Evolutionary conservation across 2,329 filamentous ascomycete species (phyloP).

Genomic region (Aspergillus sp.): DNA sequence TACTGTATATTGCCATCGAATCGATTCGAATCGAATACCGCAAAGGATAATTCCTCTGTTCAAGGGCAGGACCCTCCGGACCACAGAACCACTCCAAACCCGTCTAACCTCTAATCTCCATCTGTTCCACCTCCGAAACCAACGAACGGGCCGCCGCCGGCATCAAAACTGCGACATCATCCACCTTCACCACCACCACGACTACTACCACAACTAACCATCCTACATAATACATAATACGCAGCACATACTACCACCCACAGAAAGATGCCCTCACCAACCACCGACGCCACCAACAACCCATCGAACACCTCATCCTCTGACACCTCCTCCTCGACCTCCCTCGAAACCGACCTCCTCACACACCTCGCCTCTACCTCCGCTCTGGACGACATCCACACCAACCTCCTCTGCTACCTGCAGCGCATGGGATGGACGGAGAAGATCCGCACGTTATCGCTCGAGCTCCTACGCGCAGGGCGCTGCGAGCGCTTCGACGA

Average conservation of each 20-base stretch:
- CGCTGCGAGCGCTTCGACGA: conserved; percentile 51
- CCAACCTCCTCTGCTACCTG: conserved; percentile 46
- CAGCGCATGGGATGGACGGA: conserved; percentile 53
- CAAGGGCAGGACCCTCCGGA: too few relatives aligned
- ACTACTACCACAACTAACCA: not conserved
- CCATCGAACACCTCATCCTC: too few relatives aligned
- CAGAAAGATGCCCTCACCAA: conserved; percentile 2
- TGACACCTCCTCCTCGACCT: conserved; percentile 17
- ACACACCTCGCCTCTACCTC: conserved; percentile 40
- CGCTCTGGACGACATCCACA: conserved; percentile 49
- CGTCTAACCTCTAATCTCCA: too few relatives aligned
- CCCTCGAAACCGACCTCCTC: conserved; percentile 32
- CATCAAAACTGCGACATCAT: too few relatives aligned
- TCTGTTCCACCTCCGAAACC: too few relatives aligned
- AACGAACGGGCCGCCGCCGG: too few relatives aligned
- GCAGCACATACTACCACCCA: not conserved
- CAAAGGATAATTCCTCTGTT: too few relatives aligned
- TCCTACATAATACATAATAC: not conserved
- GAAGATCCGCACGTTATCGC: conserved; percentile 46
- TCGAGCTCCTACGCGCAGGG: conserved; percentile 49
- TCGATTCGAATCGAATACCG: too few relatives aligned
- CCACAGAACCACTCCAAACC: too few relatives aligned
- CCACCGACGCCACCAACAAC: not conserved
- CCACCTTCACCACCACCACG: not conserved
- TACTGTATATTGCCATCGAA: too few relatives aligned